phyloP scores from a whole-genome alignment of 371 early-diverging fungal genomes.

The Mucor irregularis region DNA sequence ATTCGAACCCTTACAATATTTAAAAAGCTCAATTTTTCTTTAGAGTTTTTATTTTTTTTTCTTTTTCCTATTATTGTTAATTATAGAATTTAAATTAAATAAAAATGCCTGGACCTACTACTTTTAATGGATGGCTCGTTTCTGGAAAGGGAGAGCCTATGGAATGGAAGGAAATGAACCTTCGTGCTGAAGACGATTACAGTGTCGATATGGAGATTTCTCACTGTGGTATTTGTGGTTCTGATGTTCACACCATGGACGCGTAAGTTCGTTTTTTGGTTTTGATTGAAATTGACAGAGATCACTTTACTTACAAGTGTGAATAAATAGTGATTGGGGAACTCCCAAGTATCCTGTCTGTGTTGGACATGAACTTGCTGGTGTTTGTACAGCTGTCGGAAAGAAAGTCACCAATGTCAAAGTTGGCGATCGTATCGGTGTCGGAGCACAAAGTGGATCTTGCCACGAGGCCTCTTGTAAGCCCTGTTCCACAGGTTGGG shows the following conservation, averaged over 20 bases:
- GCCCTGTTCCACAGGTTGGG: slow-evolving; percentile 22
- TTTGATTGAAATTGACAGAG: too few species aligned
- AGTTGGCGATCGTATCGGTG: slow-evolving; percentile 74
- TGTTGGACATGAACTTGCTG: slow-evolving; percentile 61
- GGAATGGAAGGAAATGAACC: slow-evolving; percentile 13
- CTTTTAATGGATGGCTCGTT: slow-evolving; percentile 25
- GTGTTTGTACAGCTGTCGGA: slow-evolving; percentile 56
- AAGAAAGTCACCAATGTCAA: slow-evolving; percentile 47
- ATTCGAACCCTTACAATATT: too few species aligned
- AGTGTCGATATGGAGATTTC: slow-evolving; percentile 56
- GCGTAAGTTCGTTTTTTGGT: slow-evolving; percentile 9
- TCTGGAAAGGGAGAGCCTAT: slow-evolving; percentile 19
- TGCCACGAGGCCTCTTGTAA: slow-evolving; percentile 34
- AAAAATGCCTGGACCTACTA: slow-evolving; percentile 13
- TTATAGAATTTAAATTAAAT: too few species aligned
- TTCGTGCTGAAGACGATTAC: slow-evolving; percentile 45
- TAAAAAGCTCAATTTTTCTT: too few species aligned
- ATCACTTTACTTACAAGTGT: too few species aligned
- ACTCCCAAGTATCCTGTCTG: slow-evolving; percentile 50
- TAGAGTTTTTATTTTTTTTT: too few species aligned
- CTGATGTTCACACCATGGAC: slow-evolving; percentile 58
- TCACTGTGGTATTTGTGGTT: slow-evolving; percentile 59
- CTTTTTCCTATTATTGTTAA: too few species aligned
- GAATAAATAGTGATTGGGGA: slow-evolving; percentile 24
- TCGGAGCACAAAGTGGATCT: slow-evolving; percentile 62